Evolutionary conservation across 2,329 filamentous ascomycete genomes (phyloP), one percentile per base, ranked within the genome.

Genomic region (Lanzia echinophila): DNA sequence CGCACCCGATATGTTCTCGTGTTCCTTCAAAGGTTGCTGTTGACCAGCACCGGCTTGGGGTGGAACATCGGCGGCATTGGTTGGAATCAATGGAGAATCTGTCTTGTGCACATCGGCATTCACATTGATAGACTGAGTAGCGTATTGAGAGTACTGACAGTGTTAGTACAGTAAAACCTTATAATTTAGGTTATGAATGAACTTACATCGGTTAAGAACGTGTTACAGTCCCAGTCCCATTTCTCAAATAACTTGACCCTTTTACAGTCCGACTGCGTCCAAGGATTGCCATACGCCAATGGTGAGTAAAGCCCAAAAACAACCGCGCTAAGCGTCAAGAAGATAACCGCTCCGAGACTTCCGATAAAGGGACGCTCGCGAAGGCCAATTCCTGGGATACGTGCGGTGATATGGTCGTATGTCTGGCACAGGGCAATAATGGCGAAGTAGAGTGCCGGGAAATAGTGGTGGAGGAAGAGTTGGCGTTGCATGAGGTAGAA

Each of bases 171-270:
- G 32, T 13, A 17, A 28, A 33, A 39, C 50, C 42, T 41, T 54
- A 51, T 42, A 15, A 20, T 54, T 69, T 41, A 28, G 19, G 5
- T 3, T 15, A 54, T 58, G 52, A 49, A 54, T 55, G 51, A 49
- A 86, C 88, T 88, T 84, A 96, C 91, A 68, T 83, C 84, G 61
- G 85, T 84, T 63, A 86, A 77, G 76, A 99, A 99, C 56, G 82
- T 91, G 71, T 95, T 96, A 80, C 94, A 99, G 71, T 99, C 94
- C 81, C 92, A 99, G 69, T 99, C 94, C 94, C 94, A 99, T 1
- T 83, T 86, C 55, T 79, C 76, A 68, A 97, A 85, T 12, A 99
- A 76, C 77, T 97, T 97, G 58, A 94, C 86, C 54, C 83, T 83
- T 62, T 83, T 84, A 78, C 94, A 99, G 66, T 94, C 86, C 56